Evolutionary conservation across 1,284 basidiomycete species (phyloP).

Genomic region (Rhodotorula sp.): DNA sequence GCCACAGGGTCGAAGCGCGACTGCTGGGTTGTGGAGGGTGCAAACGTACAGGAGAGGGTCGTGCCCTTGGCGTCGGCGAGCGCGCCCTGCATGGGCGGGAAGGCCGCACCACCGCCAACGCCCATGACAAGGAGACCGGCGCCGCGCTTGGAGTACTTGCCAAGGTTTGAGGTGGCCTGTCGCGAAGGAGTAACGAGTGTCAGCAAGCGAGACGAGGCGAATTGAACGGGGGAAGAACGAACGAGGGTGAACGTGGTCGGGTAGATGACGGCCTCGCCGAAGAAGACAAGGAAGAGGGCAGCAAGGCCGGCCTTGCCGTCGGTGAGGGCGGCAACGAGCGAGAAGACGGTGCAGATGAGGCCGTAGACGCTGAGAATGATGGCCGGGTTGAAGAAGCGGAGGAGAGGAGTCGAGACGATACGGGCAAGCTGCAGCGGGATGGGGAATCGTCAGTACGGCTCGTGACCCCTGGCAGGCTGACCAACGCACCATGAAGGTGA

Average conservation of each 20-base stretch:
- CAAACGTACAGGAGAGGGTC: slow-evolving; percentile 55
- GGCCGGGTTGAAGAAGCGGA: slow-evolving; percentile 65
- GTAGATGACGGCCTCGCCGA: slow-evolving; percentile 50
- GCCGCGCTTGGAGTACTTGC: slow-evolving; percentile 67
- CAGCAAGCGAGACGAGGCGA: no score
- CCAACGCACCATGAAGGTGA: slow-evolving; percentile 67
- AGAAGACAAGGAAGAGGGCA: slow-evolving; percentile 69
- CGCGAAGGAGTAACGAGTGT: no score
- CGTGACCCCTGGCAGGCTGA: slow-evolving; percentile 48
- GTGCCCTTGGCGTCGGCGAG: slow-evolving; percentile 63
- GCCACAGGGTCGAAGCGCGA: background rate
- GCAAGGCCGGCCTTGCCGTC: slow-evolving; percentile 62
- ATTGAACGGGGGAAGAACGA: no score
- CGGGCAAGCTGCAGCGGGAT: slow-evolving; percentile 46
- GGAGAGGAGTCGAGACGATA: slow-evolving; percentile 65
- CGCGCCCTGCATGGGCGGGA: slow-evolving; percentile 68
- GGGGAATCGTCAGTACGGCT: no score
- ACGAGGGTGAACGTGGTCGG: slow-evolving; percentile 62
- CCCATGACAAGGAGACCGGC: slow-evolving; percentile 64
- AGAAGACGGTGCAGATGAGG: slow-evolving; percentile 59
- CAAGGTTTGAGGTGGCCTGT: slow-evolving; percentile 65
- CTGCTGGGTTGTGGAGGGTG: background rate
- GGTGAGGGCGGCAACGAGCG: slow-evolving; percentile 60
- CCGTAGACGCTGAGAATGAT: slow-evolving; percentile 63
- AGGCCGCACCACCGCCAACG: slow-evolving; percentile 73